Evolutionary conservation across 2,329 filamentous ascomycete genomes (phyloP), one percentile per base, ranked within the genome.

Genomic region (Colletotrichum australisinense): DNA sequence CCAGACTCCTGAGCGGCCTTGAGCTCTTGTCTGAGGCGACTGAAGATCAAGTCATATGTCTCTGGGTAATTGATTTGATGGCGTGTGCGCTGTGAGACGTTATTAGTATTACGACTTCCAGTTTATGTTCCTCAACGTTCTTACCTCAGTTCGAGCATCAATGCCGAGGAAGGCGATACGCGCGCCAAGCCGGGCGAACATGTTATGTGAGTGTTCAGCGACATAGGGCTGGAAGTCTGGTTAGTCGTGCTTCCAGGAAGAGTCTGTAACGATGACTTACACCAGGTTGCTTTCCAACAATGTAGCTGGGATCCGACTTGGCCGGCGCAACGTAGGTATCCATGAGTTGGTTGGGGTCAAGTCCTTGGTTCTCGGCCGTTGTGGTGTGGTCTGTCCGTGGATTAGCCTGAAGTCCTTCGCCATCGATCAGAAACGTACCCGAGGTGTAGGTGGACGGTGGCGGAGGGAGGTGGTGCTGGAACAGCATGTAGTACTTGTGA

Each of bases 401-500:
- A 52, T 74, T 9, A 69, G 64, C 42, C 53, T 7, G n/a, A 57
- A 52, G 26, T 56, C 79, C 80, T 80, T 42, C n/a, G 38, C 26
- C 35, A 49, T 53, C 16, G 42, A 78, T 73, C 59, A 8, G 16
- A 16, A n/a, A 62, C 77, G 74, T 75, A 87, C 93, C 93, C 1
- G 94, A 94, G 3, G 95, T 98, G 81, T 93, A 98, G 1, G 95
- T 98, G 35, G 94, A 95, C 75, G 89, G 86, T 0, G 96, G 95
- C 1, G 96, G 96, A 14, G 95, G 90, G 63, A 97, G 85, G 79
- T 98, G 96, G 78, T 99, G 97, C 84, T 99, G 97, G 83, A 99
- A 99, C 11, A 99, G 89, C 89, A 98, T 90, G 81, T 99, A 99
- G 83, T 98, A 98, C 83, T 99, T 99, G 87, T 97, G 97, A 1